Base-by-base conservation (phyloP, 2,329 filamentous ascomycete species). In the Aspergillus chevalieri region DNA sequence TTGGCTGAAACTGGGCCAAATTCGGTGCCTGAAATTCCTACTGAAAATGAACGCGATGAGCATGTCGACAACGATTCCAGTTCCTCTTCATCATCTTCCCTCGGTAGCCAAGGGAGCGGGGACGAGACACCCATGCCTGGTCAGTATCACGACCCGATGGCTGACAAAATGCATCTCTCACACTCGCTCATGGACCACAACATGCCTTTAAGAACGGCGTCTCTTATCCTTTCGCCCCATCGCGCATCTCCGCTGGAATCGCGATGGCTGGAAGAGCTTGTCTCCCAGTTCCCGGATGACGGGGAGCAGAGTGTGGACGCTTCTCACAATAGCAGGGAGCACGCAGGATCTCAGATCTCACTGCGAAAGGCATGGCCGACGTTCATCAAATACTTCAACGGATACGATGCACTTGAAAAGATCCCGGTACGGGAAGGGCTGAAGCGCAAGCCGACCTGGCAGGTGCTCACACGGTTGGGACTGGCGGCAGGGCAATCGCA, bases 371-470 rank as follows among this genome's bases (percentile, higher is more conserved):
- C 81, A 44, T 95, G 90, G 86, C 80, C 82, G 2, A 74, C 79
- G 42, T 83, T 95, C 59, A 79, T 85, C 60, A 89, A 87, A 67
- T 93, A 96, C 68, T 89, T 97, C 59, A 91, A 97, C 66, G 93
- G 93, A 1, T 80, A 79, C 49, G 84, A 86, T 63, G 84, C 91
- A 2, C 76, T 97, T 52, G 93, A 98, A 72, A 84, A 91, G 59
- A 86, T 98, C 56, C 82, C 87, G 1, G 74, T 93, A n/a, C 80
- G 86, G 49, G 89, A 96, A 70, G 87, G 87, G 5, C 79, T 94
- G 73, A 95, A 93, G 74, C 78, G 89, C 49, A 94, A 92, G 71
- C 66, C 73, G 39, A 77, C 82, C 3, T 74, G 74, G 70, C 69
- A 72, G 54, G 59, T 81, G 50, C 67, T 82, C 28, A 71, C 65